Conservation (phyloP, 2,329 filamentous ascomycete genomes). For the Fusarium sp. region DNA sequence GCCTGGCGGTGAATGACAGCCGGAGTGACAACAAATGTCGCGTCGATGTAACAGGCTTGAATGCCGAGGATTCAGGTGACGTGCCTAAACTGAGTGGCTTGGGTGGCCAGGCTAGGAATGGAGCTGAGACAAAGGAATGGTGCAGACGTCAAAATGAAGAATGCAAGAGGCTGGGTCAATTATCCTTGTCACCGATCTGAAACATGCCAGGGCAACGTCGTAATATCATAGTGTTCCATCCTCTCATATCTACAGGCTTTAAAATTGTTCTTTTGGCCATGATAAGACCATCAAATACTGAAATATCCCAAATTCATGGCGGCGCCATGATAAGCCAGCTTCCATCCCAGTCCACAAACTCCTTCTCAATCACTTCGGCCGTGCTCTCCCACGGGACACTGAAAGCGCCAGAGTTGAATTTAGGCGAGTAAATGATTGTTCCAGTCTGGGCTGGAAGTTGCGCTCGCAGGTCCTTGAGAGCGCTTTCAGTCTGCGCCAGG, state of each 20-base stretch:
- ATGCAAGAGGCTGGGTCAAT: background rate
- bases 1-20: background rate
- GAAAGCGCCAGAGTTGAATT: conserved; percentile 39
- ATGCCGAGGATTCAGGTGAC: background rate
- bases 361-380: conserved; percentile 18
- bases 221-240: background rate
- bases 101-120: background rate
- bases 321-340: conserved; percentile 38
- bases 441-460: background rate
- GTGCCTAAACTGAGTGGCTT: background rate
- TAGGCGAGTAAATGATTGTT: conserved; percentile 26
- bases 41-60: background rate
- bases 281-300: background rate
- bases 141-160: background rate
- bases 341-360: conserved; percentile 22
- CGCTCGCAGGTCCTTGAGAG: conserved; percentile 18
- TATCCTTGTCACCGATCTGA: background rate
- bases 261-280: background rate
- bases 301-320: background rate
- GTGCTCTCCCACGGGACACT: conserved; percentile 32
- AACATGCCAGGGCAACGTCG: background rate
- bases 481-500: conserved; percentile 25
- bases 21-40: background rate
- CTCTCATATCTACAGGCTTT: background rate
- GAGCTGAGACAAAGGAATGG: background rate